Base-by-base conservation (phyloP, 805 yeast genomes). In the Kuraishia piskuri region DNA sequence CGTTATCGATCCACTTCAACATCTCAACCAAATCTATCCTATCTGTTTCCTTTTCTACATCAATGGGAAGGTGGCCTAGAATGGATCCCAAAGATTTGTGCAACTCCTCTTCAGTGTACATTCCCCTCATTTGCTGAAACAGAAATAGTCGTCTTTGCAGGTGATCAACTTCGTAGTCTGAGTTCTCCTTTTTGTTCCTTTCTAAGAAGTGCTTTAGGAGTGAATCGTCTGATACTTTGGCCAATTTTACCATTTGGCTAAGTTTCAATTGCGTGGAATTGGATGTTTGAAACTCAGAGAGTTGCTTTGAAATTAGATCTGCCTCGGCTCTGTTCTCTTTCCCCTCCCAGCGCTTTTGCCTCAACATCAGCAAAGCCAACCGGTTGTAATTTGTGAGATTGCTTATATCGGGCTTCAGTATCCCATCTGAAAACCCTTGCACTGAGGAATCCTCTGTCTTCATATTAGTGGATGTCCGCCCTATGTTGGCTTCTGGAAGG, bases 1-100 rank as follows among this genome's bases (percentile, higher is more conserved):
- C 44, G 22, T 23, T 51, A 20, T 47, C 50, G 22, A 44, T 50
- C 46, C 20, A 51, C 44, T 9, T 53, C 51, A 21, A 14, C 19
- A 26, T 46, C 52, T 36, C 52, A 37, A 14, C 56, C 40, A 20
- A 56, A 19, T 49, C 47, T 4, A 19, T 26, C 36, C 24, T 25
- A 12, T 25, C 44, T 20, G 21, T 22, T 26, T 31, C 50, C 45
- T 14, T 22, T 21, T 49, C 50, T 23, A 25, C n/a, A 31, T 49
- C 37, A 31, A 31, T 31, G 14, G 40, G 17, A 3, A n/a, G 14
- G 17, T 31, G 40, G 3, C 40, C 17, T 31, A 31, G 40, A 7
- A 31, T 31, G 14, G 40, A 31, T 3, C 40, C 14, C 40, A 31
- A n/a, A 10, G 9, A 12, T 5, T 14, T n/a, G 17, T 31, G 40